phyloP scores from a whole-genome alignment of 2,329 filamentous ascomycete species.

The Aureobasidium musti region DNA sequence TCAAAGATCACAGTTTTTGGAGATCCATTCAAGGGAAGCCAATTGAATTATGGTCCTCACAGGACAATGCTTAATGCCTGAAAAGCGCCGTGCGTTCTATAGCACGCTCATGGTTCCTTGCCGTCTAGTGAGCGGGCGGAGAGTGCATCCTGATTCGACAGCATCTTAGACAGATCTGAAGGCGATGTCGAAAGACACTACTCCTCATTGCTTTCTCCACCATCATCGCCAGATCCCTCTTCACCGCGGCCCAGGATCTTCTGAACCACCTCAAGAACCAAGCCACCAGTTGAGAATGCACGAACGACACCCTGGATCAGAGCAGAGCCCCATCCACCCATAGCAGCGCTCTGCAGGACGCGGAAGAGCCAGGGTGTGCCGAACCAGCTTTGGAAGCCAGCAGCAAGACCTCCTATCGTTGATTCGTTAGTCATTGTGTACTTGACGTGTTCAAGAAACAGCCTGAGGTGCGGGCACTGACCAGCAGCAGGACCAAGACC shows the following conservation, averaged over 20 bases:
- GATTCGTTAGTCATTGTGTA: too few relatives aligned
- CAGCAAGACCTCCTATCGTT: conserved; percentile 14
- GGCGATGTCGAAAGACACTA: neutral
- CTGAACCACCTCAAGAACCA: neutral
- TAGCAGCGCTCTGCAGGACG: conserved; percentile 38
- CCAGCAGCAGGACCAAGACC: neutral
- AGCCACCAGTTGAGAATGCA: neutral
- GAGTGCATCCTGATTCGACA: neutral
- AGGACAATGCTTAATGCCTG: neutral
- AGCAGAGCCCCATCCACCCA: conserved; percentile 38
- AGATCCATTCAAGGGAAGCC: neutral
- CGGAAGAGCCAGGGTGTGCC: conserved; percentile 35
- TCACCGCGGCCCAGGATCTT: neutral
- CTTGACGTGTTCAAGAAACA: too few relatives aligned
- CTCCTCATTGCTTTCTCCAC: neutral
- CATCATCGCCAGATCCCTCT: neutral
- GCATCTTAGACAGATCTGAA: neutral
- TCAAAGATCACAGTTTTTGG: neutral
- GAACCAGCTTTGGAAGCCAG: conserved; percentile 35
- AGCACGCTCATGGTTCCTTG: neutral
- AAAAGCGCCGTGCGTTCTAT: neutral
- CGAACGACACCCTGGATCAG: neutral
- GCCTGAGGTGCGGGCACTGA: neutral
- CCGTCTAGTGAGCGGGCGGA: too few relatives aligned
- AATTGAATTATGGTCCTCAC: neutral